Conservation (phyloP, 2,329 filamentous ascomycete species). For the Alternaria tenuissima region DNA sequence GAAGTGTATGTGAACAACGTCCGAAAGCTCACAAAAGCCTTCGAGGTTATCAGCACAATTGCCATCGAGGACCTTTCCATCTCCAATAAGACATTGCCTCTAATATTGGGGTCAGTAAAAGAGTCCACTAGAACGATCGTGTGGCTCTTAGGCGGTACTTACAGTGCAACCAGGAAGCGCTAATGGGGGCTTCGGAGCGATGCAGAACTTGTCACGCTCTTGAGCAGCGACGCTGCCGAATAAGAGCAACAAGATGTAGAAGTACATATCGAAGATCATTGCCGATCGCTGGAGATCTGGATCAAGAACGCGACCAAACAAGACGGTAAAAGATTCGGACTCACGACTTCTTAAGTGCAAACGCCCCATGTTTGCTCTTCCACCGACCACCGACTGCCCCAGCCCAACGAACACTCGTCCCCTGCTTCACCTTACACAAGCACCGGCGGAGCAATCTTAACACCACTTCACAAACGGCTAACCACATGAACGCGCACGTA, state of each 20-base stretch:
- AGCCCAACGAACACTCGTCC: background rate
- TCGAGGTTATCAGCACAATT: background rate
- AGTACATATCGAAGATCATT: background rate
- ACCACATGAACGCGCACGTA: background rate
- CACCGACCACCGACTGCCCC: background rate
- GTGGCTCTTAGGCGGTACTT: background rate
- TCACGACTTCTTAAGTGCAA: background rate
- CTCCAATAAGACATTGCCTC: background rate
- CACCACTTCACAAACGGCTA: background rate
- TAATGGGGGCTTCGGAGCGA: background rate
- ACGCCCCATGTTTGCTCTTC: background rate
- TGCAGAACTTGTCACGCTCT: background rate
- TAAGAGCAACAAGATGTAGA: background rate
- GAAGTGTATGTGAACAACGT: background rate
- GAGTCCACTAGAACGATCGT: background rate
- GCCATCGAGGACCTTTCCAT: background rate
- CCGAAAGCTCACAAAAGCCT: background rate
- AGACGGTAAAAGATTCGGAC: background rate
- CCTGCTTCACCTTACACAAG: background rate
- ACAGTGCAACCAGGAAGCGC: background rate
- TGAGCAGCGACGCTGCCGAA: background rate
- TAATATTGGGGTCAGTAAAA: background rate
- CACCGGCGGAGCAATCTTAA: background rate
- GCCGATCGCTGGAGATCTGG: too few relatives aligned
- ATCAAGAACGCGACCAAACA: too few relatives aligned